Base-by-base conservation (phyloP, 2,329 filamentous ascomycete genomes). In the Cyphellophora europaea region DNA sequence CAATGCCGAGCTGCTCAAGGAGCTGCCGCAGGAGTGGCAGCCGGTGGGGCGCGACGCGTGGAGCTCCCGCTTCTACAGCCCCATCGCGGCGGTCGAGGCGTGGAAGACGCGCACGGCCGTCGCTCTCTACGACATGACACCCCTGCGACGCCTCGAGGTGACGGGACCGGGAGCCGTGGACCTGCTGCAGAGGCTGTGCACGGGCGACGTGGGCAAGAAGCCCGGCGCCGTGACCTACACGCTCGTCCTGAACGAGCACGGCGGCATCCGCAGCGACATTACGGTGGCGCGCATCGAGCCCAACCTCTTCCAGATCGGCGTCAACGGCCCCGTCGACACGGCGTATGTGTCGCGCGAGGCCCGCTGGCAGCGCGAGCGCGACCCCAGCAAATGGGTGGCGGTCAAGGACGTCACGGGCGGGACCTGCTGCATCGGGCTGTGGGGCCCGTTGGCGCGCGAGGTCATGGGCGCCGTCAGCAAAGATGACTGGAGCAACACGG, bases 21-120 rank as follows among this genome's bases (percentile, higher is more conserved):
- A 63, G 1, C 51, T 79, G 3, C 74, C 76, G 0, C 47, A 58
- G 0, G 57, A 65, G 27, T 79, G 74, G 74, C 58, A 58, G 38
- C 71, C 74, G 0, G 57, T 66, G 1, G 65, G 69, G 23, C 65
- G 74, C 8, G 75, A 79, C 48, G 53, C 65, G 0, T 79, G 75
- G 75, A 73, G 75, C 1, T 56, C 66, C 0, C 56, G 59, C 15
- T 74, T 67, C 41, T 70, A 76, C 50, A 78, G 73, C 0, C 69
- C 73, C 0, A 69, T 78, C 23, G 63, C 67, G 1, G 73, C 72
- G 0, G 74, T 60, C 1, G 75, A 79, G 50, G 75, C 75, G 0
- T 79, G 73, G 73, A 78, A 75, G 58, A 79, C 75, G 2, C 65
- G 76, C 2, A 76, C 72, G 4, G 68, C 71, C 0, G 74, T 69